A percentile compares a stretch with the other conserved stretches of the same genome.
These are phyloP conservation scores for Chlamydomonas schloesseri DNA, from an alignment of 139 green algal species.

Conservation along the genomic window DNA sequence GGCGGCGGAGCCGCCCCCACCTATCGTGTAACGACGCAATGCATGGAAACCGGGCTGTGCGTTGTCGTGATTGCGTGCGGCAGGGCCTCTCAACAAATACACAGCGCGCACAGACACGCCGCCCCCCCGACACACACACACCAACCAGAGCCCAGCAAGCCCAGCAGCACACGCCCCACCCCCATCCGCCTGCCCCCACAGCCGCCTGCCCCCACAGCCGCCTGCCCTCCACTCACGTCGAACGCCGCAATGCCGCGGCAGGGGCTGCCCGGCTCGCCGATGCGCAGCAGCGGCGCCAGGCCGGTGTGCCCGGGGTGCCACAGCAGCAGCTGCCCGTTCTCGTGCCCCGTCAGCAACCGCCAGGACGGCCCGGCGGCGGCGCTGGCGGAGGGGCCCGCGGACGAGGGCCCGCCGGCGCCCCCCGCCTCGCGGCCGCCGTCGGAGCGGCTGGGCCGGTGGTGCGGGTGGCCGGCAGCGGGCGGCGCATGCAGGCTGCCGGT, in stretches of 20 bases:
- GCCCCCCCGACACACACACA: too few species aligned
- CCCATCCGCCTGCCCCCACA: too few species aligned
- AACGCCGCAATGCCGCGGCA: slow-evolving; percentile 51
- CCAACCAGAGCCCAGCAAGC: too few species aligned
- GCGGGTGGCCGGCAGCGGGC: neutral
- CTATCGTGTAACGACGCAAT: too few species aligned
- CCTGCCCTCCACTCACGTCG: slow-evolving; percentile 10
- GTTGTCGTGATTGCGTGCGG: too few species aligned
- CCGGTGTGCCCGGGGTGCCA: slow-evolving; percentile 44
- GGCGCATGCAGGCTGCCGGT: neutral
- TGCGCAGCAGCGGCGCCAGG: slow-evolving; percentile 52
- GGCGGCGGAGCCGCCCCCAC: too few species aligned
- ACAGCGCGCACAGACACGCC: too few species aligned
- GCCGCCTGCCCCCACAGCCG: too few species aligned
- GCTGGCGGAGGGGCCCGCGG: neutral
- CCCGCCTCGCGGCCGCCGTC: neutral
- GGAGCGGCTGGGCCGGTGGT: neutral
- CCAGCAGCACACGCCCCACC: too few species aligned
- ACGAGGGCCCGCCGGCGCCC: neutral
- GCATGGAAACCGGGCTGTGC: too few species aligned
- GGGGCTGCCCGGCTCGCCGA: slow-evolving; percentile 45
- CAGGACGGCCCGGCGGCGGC: slow-evolving; percentile 21
- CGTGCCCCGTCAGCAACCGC: slow-evolving; percentile 64
- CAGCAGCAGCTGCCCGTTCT: slow-evolving; percentile 68
- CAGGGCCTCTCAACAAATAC: too few species aligned